Evolutionary conservation across 1,139 yeast species (phyloP), one percentile per base, ranked within the genome.

Genomic region (Nakaseomyces delphensis): DNA sequence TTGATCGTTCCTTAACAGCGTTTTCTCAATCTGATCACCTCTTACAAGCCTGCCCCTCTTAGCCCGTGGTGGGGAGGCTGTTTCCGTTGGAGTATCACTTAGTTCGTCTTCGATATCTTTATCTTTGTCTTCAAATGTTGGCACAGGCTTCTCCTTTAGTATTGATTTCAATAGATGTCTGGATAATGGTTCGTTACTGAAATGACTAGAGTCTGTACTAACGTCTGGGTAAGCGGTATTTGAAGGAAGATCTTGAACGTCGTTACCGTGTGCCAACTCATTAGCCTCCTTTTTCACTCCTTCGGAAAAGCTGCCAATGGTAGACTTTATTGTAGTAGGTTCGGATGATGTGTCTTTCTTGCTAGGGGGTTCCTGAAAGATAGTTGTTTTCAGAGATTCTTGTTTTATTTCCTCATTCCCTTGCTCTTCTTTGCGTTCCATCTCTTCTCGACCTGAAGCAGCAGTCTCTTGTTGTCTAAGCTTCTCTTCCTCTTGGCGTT

Each of bases 51-150:
- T 60, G 1, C 73, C 70, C 36, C 63, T 56, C 38, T 62, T 60
- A 3, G 66, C 57, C 36, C 63, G 62, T 1, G 73, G 70, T 2
- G 76, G 74, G 0, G 75, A 64, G 2, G 68, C 71, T 2, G 55
- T 55, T 37, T 56, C 61, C 3, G 64, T 60, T 14, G 69, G 66
- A 3, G 69, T 59, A 16, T 71, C 71, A 21, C 80, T 76, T 45
- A 73, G 78, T 0, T 76, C 68, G 35, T 73, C 78, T 2, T 47
- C 45, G 11, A 40, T 41, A 14, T 45, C 46, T 3, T 43, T 40
- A 16, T 31, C 41, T 18, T 31, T 19, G 15, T 31, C 36, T 18
- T 31, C 13, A 19, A 31, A 14, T 4, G 38, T 18, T 16, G 30
- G 27, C 25, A 25, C 16, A 20, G 18, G 16, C 9, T 48, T 48